Percentiles rank a stretch among this genome's conserved stretches.
phyloP scores from a whole-genome alignment of 306 rosid genomes.

The Sindora glabra region DNA sequence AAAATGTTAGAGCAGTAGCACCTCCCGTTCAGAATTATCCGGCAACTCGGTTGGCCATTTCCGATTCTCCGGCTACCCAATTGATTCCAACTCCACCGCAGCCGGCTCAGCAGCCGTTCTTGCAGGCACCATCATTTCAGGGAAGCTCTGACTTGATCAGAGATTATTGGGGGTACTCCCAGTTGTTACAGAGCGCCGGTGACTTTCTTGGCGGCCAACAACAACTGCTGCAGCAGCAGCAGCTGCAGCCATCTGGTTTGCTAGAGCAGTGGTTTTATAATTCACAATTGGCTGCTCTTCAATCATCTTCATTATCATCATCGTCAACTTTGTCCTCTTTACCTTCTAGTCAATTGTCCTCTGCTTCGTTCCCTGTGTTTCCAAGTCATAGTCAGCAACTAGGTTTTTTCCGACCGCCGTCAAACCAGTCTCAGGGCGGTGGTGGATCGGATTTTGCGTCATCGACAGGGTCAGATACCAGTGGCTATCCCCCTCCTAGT shows the following conservation, averaged over 20 bases:
- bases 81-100: background rate
- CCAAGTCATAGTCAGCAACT: constrained; percentile 32
- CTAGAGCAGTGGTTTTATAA: constrained; percentile 52
- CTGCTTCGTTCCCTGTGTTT: constrained; percentile 65
- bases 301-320: constrained; percentile 21
- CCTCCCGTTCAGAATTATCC: constrained; percentile 14
- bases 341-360: constrained; percentile 38
- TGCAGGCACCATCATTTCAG: constrained; percentile 13
- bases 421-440: constrained; percentile 13
- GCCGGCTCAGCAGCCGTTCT: no score
- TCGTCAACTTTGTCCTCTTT: constrained; percentile 23
- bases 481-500: constrained; percentile 48
- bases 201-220: constrained; percentile 35
- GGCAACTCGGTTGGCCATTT: background rate
- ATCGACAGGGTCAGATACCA: constrained; percentile 54
- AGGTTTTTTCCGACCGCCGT: constrained; percentile 33
- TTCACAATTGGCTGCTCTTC: constrained; percentile 44
- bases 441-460: constrained; percentile 21
- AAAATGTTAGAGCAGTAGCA: constrained; percentile 46
- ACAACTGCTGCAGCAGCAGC: no score
- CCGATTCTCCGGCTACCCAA: background rate
- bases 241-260: no score
- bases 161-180: constrained; percentile 64
- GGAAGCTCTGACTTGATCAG: constrained; percentile 23
- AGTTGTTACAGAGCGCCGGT: constrained; percentile 52